A percentile compares a stretch with the other conserved stretches of the same genome.
phyloP scores from a whole-genome alignment of 371 early-diverging fungal genomes.

The Mucor lusitanicus region DNA sequence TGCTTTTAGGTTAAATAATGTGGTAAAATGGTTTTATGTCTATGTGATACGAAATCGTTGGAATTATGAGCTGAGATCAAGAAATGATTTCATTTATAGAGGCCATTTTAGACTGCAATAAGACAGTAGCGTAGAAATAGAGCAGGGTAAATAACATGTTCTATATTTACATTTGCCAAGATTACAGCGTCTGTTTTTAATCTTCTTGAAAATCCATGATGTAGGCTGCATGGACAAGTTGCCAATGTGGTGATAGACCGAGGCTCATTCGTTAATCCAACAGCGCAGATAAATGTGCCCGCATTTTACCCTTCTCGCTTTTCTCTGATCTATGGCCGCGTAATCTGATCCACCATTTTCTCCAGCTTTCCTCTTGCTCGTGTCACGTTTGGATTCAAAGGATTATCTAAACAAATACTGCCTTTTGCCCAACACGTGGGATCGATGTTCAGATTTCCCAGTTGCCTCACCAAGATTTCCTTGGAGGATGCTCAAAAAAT shows the following conservation, averaged over 20 bases:
- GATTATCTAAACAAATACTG: background rate
- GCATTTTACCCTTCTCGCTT: background rate
- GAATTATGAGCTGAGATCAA: conserved; percentile 2
- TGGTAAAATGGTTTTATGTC: background rate
- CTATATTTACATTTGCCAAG: background rate
- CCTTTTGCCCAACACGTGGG: background rate
- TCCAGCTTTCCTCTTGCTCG: background rate
- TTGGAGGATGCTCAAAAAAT: background rate
- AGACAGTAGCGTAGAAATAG: background rate
- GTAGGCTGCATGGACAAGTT: background rate
- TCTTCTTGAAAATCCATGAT: background rate
- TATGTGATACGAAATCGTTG: background rate
- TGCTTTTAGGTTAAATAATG: background rate
- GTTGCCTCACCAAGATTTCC: background rate
- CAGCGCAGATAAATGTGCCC: background rate
- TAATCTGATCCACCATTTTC: background rate
- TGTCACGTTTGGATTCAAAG: background rate
- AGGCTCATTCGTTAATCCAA: background rate
- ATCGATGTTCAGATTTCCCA: background rate
- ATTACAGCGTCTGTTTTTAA: background rate
- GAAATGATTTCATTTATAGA: background rate
- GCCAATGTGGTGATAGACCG: background rate
- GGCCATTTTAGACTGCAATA: background rate
- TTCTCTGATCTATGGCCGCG: background rate
- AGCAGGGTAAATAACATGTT: background rate